phyloP scores from a whole-genome alignment of 257 asterid species.

The Verbascum thapsus region DNA sequence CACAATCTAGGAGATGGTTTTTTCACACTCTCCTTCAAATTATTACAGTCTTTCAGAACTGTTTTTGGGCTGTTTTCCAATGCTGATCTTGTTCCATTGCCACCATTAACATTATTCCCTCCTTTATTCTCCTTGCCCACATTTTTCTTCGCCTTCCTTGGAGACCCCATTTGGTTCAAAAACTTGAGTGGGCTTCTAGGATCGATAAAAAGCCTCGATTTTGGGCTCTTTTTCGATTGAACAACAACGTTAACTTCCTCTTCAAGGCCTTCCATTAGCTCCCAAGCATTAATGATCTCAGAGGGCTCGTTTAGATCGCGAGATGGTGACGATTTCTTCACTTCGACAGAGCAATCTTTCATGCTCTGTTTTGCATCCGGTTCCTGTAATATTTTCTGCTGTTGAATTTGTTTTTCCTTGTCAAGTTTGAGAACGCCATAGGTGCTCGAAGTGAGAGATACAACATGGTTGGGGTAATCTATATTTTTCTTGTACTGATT shows the following conservation, averaged over 20 bases:
- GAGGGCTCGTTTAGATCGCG: constrained; percentile 54
- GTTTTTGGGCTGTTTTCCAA: constrained; percentile 60
- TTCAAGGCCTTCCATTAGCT: constrained; percentile 92
- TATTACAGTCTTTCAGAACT: constrained; percentile 38
- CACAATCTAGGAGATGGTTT: constrained; percentile 64
- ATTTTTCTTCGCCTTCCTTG: constrained; percentile 55
- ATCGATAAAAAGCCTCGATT: constrained; percentile 50
- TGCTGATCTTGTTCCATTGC: constrained; percentile 13
- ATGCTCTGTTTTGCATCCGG: constrained; percentile 22
- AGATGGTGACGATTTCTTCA: constrained; percentile 45
- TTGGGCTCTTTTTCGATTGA: constrained; percentile 58
- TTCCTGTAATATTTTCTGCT: not conserved
- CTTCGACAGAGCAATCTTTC: constrained; percentile 34
- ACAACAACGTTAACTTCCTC: constrained; percentile 47
- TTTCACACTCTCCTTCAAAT: constrained; percentile 39
- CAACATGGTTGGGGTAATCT: constrained; percentile 58
- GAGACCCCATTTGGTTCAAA: constrained; percentile 69
- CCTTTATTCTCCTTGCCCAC: constrained; percentile 75
- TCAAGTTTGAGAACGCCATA: constrained; percentile 78
- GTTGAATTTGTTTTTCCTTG: constrained; percentile 31
- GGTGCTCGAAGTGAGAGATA: constrained; percentile 88
- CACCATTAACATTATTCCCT: constrained; percentile 20
- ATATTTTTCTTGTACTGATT: constrained; percentile 29
- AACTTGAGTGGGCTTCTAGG: constrained; percentile 70
- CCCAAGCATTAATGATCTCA: constrained; percentile 90